These are phyloP conservation scores for Cairneyella variabilis DNA, from an alignment of 495 filamentous ascomycete genomes.

Conservation along the genomic window DNA sequence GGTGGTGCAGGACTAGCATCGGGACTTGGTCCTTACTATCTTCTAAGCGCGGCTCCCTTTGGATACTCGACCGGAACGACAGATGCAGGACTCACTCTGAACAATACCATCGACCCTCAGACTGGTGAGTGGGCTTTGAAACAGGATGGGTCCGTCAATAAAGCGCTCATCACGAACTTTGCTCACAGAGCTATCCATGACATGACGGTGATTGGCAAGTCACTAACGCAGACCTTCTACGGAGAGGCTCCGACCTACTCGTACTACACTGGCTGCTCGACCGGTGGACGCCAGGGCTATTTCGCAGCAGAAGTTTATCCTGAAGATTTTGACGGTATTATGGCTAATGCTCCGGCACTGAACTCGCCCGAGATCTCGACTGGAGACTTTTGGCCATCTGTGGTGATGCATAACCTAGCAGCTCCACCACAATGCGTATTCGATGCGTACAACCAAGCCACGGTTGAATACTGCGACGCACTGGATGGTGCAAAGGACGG, in stretches of 20 bases:
- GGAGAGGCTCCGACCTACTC: constrained; percentile 31
- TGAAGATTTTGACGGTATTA: constrained; percentile 35
- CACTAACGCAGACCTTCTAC: constrained; percentile 31
- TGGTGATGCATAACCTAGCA: constrained; percentile 27
- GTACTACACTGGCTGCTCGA: constrained; percentile 44
- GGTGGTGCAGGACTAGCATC: constrained; percentile 41
- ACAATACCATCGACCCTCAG: neutral
- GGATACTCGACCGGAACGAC: neutral
- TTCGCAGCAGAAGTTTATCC: constrained; percentile 34
- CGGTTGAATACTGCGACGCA: constrained; percentile 32
- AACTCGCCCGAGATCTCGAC: constrained; percentile 24
- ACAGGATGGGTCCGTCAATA: neutral
- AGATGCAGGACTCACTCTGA: neutral
- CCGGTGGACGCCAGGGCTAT: constrained; percentile 39
- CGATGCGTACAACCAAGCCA: constrained; percentile 26
- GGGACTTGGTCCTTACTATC: constrained; percentile 34
- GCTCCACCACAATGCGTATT: constrained; percentile 26
- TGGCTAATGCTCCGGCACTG: constrained; percentile 32
- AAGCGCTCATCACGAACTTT: constrained; percentile 29
- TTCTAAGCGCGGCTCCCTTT: neutral
- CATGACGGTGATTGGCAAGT: constrained; percentile 33
- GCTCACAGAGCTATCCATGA: constrained; percentile 25
- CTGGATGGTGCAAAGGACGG: constrained; percentile 37
- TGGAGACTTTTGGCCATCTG: constrained; percentile 27
- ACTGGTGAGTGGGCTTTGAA: neutral